Evolutionary conservation across 768 basidiomycete species (phyloP).

Genomic region (Xerocomus brunneocitrinus): DNA sequence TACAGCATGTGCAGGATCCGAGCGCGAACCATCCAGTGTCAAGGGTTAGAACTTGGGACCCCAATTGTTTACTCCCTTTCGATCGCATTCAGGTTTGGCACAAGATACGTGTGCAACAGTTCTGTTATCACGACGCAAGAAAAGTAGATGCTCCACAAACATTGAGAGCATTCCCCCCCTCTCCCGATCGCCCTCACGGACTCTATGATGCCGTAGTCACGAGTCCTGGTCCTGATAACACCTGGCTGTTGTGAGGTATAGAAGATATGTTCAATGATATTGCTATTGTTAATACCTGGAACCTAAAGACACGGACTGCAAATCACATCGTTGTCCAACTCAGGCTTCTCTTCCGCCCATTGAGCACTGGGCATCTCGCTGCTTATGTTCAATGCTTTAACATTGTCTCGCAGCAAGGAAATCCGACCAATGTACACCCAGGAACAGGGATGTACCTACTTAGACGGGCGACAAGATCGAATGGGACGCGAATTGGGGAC

Average conservation of each 20-base stretch:
- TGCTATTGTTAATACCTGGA: neutral
- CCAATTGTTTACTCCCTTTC: neutral
- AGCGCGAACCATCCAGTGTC: neutral
- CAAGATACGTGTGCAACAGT: neutral
- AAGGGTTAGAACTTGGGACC: neutral
- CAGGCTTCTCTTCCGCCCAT: neutral
- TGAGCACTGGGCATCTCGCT: neutral
- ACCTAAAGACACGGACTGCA: neutral
- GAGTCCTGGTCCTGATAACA: neutral
- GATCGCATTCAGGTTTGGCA: slow-evolving; percentile 3
- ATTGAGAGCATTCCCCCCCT: too few species aligned
- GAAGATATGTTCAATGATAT: neutral
- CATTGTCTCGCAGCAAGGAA: too few species aligned
- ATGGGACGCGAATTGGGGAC: neutral
- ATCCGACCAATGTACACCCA: too few species aligned
- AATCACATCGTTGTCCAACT: neutral
- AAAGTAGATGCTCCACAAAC: neutral
- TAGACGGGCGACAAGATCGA: neutral
- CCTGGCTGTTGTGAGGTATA: neutral
- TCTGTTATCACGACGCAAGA: neutral
- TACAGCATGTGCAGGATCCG: neutral
- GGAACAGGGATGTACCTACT: neutral
- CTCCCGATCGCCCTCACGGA: neutral
- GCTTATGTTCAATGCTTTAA: neutral
- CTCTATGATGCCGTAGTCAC: neutral